Conservation (phyloP, 78 protist genomes). For the Neovahlkampfia damariscottae region DNA sequence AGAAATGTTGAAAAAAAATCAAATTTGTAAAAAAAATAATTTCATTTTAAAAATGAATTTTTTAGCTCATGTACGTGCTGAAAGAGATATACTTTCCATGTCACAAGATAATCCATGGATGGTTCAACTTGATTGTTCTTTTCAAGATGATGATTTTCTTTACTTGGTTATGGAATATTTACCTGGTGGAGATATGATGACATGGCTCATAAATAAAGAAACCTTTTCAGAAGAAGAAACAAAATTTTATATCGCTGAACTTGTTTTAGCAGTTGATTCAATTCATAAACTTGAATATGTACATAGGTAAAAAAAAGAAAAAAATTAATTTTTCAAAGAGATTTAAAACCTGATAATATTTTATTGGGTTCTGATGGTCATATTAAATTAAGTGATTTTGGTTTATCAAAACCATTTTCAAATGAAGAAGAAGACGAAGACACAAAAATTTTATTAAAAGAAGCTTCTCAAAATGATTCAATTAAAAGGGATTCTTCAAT, state of each 20-base stretch:
- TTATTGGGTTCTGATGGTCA: constrained; percentile 53
- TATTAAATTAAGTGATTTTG: constrained; percentile 69
- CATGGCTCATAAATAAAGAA: not conserved
- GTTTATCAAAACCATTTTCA: constrained; percentile 53
- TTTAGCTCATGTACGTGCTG: constrained; percentile 50
- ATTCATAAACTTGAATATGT: constrained; percentile 32
- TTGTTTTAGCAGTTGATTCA: constrained; percentile 25
- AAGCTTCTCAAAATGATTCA: not conserved
- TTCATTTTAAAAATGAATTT: too few species aligned
- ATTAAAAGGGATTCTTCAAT: not conserved
- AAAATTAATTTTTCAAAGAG: too few species aligned
- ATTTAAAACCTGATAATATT: constrained; percentile 42
- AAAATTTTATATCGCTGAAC: constrained; percentile 41
- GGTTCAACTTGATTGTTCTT: constrained; percentile 45
- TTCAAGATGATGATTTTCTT: constrained; percentile 50
- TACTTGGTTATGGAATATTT: constrained; percentile 62
- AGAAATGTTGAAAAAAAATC: constrained; percentile 33
- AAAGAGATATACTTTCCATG: constrained; percentile 54
- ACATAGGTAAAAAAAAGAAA: too few species aligned
- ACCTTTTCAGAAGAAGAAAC: constrained; percentile 10
- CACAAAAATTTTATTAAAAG: not conserved
- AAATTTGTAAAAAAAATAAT: too few species aligned
- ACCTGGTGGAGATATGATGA: constrained; percentile 67
- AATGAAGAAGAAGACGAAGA: not conserved
- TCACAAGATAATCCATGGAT: constrained; percentile 34